These are phyloP conservation scores for Salix dunnii DNA, from an alignment of 345 rosid species.

Conservation along the genomic window DNA sequence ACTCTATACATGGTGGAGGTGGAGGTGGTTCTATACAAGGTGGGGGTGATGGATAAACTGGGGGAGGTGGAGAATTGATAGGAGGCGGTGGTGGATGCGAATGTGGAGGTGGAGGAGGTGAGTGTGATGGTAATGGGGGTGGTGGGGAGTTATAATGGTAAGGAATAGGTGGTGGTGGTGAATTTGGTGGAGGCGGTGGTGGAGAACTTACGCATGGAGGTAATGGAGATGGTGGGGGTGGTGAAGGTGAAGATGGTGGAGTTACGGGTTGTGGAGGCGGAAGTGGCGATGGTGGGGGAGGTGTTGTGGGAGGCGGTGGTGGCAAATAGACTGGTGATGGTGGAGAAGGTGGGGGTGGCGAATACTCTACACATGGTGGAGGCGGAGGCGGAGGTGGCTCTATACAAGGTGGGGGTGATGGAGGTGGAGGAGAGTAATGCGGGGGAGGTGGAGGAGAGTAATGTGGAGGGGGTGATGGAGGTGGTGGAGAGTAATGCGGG, in stretches of 20 bases:
- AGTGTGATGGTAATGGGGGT: slow-evolving; percentile 37
- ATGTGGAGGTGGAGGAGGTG: slow-evolving; percentile 1
- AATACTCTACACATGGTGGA: slow-evolving; percentile 48
- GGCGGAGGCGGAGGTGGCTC: slow-evolving; percentile 53
- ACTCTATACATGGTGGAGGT: slow-evolving; percentile 50
- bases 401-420: slow-evolving; percentile 57
- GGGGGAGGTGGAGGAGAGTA: slow-evolving; percentile 15
- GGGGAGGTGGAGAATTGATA: slow-evolving; percentile 26
- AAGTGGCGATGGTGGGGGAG: slow-evolving; percentile 44
- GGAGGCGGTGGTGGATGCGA: slow-evolving; percentile 20
- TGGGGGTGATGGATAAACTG: slow-evolving; percentile 37
- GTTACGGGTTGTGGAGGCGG: slow-evolving; percentile 29
- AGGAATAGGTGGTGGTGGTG: slow-evolving; percentile 35
- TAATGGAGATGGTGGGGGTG: slow-evolving; percentile 26
- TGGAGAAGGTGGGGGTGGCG: slow-evolving; percentile 39
- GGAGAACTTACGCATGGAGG: slow-evolving; percentile 9
- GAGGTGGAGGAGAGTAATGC: slow-evolving; percentile 38
- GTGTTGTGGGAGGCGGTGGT: not conserved
- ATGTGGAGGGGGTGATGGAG: slow-evolving; percentile 21
- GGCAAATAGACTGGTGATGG: slow-evolving; percentile 24
- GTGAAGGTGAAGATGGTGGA: slow-evolving; percentile 15
- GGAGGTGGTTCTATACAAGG: slow-evolving; percentile 63
- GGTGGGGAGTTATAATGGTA: slow-evolving; percentile 31
- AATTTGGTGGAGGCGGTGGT: not conserved
- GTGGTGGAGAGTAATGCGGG: slow-evolving; percentile 21